These are phyloP conservation scores for Alternaria conjuncta DNA, from an alignment of 2,329 filamentous ascomycete species.

Conservation along the genomic window DNA sequence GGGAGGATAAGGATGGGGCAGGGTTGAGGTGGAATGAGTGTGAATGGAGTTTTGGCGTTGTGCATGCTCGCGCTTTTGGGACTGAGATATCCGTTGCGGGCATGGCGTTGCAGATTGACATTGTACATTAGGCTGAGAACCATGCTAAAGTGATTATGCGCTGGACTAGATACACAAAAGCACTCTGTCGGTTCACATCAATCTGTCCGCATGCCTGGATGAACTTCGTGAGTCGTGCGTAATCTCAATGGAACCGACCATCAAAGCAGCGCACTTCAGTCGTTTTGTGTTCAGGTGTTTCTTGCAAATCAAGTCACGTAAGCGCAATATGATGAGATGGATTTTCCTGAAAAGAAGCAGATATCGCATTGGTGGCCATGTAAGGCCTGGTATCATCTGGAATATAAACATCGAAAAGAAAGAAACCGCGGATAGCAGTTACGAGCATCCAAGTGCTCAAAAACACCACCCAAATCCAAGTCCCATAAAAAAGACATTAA, in stretches of 20 bases:
- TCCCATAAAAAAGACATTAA: not conserved
- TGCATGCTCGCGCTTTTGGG: not conserved
- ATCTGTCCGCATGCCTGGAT: no score
- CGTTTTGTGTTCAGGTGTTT: not conserved
- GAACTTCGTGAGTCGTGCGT: not conserved
- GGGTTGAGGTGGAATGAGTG: not conserved
- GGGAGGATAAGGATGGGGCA: not conserved
- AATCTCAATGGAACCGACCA: not conserved
- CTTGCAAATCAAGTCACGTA: not conserved
- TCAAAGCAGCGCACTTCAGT: no score
- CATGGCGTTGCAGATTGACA: slow-evolving; percentile 6
- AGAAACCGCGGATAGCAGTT: not conserved
- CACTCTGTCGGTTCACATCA: not conserved
- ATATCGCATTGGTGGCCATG: slow-evolving; percentile 1
- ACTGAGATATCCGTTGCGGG: slow-evolving; percentile 14
- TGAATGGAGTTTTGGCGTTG: slow-evolving; percentile 6
- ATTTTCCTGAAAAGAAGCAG: not conserved
- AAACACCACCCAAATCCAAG: not conserved
- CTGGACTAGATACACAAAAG: not conserved
- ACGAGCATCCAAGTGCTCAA: not conserved
- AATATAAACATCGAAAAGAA: not conserved
- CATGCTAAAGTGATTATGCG: not conserved
- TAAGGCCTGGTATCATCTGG: slow-evolving; percentile 13
- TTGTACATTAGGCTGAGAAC: not conserved
- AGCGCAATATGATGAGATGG: not conserved